Conservation (phyloP, 768 basidiomycete species). For the Candolleomyces efflorescens region DNA sequence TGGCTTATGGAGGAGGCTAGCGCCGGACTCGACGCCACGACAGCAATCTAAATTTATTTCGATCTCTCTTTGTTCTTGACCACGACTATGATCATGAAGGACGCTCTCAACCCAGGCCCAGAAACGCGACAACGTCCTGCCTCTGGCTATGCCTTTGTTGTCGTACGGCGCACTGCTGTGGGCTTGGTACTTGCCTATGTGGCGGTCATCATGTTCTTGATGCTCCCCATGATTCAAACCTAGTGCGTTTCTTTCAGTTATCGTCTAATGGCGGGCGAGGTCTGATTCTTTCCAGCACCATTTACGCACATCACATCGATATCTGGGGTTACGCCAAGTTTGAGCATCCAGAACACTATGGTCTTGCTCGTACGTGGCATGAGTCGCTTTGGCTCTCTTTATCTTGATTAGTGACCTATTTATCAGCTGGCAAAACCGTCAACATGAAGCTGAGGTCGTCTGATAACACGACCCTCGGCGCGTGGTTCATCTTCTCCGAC, state of each 20-base stretch:
- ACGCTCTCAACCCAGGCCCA: not conserved
- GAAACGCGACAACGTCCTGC: not conserved
- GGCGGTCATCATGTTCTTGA: conserved; percentile 24
- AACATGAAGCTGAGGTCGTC: conserved; percentile 55
- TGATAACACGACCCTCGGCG: conserved; percentile 63
- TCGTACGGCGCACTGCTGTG: not conserved
- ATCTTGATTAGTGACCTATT: not conserved
- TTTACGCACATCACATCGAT: conserved; percentile 36
- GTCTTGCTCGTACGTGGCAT: conserved; percentile 37
- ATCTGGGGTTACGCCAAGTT: conserved; percentile 32
- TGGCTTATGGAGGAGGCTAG: no score
- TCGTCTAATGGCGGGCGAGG: conserved; percentile 3
- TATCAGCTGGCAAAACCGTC: conserved; percentile 53
- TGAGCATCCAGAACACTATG: conserved; percentile 36
- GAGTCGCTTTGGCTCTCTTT: not conserved
- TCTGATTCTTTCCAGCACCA: conserved; percentile 19
- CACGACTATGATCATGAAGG: not conserved
- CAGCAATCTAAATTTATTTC: no score
- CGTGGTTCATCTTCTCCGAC: conserved; percentile 62
- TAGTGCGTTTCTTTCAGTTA: conserved; percentile 22
- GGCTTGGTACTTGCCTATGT: conserved; percentile 18
- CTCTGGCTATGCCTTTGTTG: not conserved
- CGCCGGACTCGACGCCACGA: no score
- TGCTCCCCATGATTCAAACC: conserved; percentile 37
- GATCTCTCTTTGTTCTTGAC: not conserved